Base-by-base conservation (phyloP, 768 basidiomycete genomes). In the Suillus decipiens region DNA sequence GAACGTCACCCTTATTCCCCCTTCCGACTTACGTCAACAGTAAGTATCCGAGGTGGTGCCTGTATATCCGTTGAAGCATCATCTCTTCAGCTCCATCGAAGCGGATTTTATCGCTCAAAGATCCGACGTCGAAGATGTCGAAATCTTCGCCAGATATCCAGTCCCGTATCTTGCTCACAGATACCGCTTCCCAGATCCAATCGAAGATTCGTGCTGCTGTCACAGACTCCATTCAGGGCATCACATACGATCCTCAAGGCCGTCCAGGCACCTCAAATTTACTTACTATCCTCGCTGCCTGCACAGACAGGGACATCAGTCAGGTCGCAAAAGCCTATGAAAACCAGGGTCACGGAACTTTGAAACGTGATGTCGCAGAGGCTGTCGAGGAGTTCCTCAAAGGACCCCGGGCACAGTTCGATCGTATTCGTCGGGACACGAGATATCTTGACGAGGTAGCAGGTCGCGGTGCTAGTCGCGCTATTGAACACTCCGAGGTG, bases 111-210 rank as follows among this genome's bases (percentile, higher is more conserved):
- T 96, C 95, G 2, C 86, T 99, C 19, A 88, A 86, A 62, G 91
- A 95, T 72, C 92, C 95, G 1, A 79, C 81, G 0, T 84, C 88
- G 4, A 99, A 98, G 73, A 99, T 99, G 95, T 97, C 96, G 41
- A 98, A 98, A 75, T 98, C 96, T 0, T 83, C 93, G 0, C 89
- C 88, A 0, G 87, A 93, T 71, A 63, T 85, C 1, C 76, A 85
- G 17, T 96, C 95, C 0, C 89, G 95, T 31, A 94, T 98, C 71
- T 82, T 93, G 61, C 81, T 99, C 43, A 96, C 91, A 31, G 96
- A 98, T 72, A 76, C 84, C 0, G 73, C 83, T 11, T 68, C 76
- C 1, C 75, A 84, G 70, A 93, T 96, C 51, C 71, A 73, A 53
- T 70, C 80, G 31, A 97, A 96, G 73, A 83, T 98, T 62, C 86